These are phyloP conservation scores for Neurospora sp. DNA, from an alignment of 495 filamentous ascomycete genomes.

Conservation along the genomic window DNA sequence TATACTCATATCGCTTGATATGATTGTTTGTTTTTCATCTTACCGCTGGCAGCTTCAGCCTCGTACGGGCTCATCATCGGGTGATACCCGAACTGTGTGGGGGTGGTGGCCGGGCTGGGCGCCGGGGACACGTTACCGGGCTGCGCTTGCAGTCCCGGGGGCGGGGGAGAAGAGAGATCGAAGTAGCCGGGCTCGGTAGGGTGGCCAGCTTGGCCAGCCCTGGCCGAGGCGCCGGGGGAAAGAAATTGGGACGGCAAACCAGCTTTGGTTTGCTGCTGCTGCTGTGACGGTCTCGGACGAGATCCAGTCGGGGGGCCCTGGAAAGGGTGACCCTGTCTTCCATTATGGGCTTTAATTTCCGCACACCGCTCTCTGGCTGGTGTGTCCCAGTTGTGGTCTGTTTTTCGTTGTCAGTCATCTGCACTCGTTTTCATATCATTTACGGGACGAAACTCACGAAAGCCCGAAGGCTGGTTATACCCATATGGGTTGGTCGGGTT, in stretches of 20 bases:
- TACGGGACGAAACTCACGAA: slow-evolving; percentile 8
- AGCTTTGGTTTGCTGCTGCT: not conserved
- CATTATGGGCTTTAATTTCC: not conserved
- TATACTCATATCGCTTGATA: not conserved
- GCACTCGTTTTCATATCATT: not conserved
- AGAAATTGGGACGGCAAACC: not conserved
- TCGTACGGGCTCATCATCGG: slow-evolving; percentile 15
- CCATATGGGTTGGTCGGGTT: slow-evolving; percentile 11
- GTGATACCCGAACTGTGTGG: slow-evolving; percentile 1
- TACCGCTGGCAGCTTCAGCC: slow-evolving; percentile 7
- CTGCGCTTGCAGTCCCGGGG: not conserved
- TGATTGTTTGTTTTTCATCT: not conserved
- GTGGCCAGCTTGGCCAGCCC: not conserved
- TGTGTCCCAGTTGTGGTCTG: slow-evolving; percentile 8
- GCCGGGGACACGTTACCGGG: not conserved
- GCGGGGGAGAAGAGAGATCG: not conserved
- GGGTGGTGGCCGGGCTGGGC: not conserved
- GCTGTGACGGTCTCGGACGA: not conserved
- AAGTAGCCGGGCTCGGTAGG: not conserved
- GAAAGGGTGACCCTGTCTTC: not conserved
- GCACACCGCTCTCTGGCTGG: slow-evolving; percentile 4
- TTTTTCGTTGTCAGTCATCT: not conserved
- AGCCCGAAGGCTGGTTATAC: slow-evolving; percentile 9
- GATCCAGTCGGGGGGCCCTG: slow-evolving; percentile 6
- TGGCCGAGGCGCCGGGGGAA: not conserved